Conservation (phyloP, 2,329 filamentous ascomycete species). For the Sporothrix dimorphospora region DNA sequence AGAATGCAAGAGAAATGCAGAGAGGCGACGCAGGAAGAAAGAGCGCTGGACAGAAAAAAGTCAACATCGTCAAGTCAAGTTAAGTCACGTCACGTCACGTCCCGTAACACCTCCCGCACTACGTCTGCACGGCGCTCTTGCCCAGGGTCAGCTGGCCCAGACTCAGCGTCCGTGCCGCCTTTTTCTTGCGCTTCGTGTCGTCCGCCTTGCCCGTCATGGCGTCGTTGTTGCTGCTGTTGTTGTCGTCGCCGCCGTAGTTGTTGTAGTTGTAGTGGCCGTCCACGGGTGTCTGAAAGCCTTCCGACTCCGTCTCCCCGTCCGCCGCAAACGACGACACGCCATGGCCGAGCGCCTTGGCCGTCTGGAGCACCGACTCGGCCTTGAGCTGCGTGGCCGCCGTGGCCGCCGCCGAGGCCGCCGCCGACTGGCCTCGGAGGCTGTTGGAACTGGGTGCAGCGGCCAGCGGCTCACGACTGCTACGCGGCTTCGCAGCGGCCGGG, state of each 20-base stretch:
- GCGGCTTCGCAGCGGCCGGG: conserved; percentile 42
- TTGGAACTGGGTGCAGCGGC: conserved; percentile 26
- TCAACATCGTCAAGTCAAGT: neutral
- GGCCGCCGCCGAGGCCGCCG: neutral
- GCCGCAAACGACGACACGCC: conserved; percentile 6
- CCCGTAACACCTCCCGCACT: neutral
- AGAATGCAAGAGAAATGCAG: neutral
- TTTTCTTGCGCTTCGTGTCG: conserved; percentile 46
- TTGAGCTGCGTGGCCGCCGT: conserved; percentile 23
- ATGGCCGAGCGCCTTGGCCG: conserved; percentile 29
- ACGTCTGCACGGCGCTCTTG: conserved; percentile 31
- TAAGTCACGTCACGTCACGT: neutral
- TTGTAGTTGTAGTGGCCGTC: conserved; percentile 39
- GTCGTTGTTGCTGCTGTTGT: conserved; percentile 38
- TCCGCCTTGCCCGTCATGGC: conserved; percentile 28
- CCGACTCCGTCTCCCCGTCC: conserved; percentile 45
- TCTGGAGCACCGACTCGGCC: conserved; percentile 26
- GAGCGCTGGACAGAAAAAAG: neutral
- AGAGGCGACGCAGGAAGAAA: neutral
- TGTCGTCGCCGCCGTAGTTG: conserved; percentile 36
- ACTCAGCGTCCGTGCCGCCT: conserved; percentile 66
- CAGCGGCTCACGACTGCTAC: conserved; percentile 36
- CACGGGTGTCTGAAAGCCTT: conserved; percentile 39
- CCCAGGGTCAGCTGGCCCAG: conserved; percentile 60
- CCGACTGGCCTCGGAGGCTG: conserved; percentile 24